Evolutionary conservation across 225 moss, liverwort and hornwort genomes (phyloP), one percentile per base, ranked within the genome.

Genomic region (Neckera pumila): DNA sequence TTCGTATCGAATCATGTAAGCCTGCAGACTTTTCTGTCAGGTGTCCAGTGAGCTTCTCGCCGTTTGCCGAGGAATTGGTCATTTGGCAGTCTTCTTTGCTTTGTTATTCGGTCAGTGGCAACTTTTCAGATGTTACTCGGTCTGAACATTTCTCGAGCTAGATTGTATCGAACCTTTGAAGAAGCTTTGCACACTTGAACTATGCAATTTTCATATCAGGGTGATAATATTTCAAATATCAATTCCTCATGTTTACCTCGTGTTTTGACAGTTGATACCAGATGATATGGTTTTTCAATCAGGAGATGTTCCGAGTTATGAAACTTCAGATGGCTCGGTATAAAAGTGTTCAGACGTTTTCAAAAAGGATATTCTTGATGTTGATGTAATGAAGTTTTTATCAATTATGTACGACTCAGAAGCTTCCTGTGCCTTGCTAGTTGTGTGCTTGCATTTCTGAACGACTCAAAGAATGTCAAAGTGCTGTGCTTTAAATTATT

Each of bases 1-100:
- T 97, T 97, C 81, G 97, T 96, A 81, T 97, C 97, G 58, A 97
- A 96, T 89, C 97, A 97, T 89, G 97, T 96, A 90, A 95, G 95
- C 80, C 36, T 69, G 67, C 36, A 54, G 54, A 54, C 36, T 36
- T 54, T 36, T 54, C 23, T 76, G 36, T 76, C 23, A 53, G 53
- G 9, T 53, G 53, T 23, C 51, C 53, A 9, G 53, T 36, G 53
- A 53, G 36, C 22, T 76, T 54, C 76, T 76, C 23, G 54, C 8
- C 36, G 23, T 36, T 54, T 76, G 76, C 53, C 36, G 34, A 53
- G 76, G 76, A 36, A 53, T 53, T 76, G 23, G 36, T 53, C 76
- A 23, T 36, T 77, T 78, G 47, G 27, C 28, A 28, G 53, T 38
- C 26, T 75, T 57, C 13, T 54, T 54, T 54, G 21, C 14, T 76